Conservation (phyloP, 2,329 filamentous ascomycete species). For the Xylariomycetidae sp. region DNA sequence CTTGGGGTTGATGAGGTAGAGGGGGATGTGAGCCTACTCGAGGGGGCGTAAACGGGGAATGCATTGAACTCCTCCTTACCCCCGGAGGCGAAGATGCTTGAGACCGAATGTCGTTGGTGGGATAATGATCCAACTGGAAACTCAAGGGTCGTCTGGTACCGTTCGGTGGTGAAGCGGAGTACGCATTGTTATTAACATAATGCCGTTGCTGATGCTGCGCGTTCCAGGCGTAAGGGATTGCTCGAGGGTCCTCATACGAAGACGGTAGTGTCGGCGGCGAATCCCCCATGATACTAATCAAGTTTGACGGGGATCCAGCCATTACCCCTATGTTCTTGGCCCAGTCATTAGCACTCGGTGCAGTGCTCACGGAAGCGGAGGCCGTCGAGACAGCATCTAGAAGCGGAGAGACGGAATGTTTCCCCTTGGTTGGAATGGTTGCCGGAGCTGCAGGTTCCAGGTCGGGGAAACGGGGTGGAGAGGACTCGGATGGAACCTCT, state of each 20-base stretch:
- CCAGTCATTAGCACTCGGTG: conserved; percentile 30
- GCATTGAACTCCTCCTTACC: conserved; percentile 43
- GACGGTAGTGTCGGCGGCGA: conserved; percentile 33
- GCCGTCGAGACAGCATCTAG: conserved; percentile 27
- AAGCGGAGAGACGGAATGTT: conserved; percentile 20
- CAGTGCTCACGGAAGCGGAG: conserved; percentile 27
- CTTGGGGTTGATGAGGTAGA: conserved; percentile 59
- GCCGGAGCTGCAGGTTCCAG: conserved; percentile 24
- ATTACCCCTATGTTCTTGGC: conserved; percentile 23
- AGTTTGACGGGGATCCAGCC: conserved; percentile 28
- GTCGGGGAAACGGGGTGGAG: conserved; percentile 23
- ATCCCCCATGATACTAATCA: conserved; percentile 32
- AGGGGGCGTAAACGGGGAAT: conserved; percentile 41
- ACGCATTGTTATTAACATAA: conserved; percentile 22
- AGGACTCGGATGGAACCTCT: conserved; percentile 20
- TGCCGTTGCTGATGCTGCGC: conserved; percentile 31
- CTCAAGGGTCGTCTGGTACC: conserved; percentile 33
- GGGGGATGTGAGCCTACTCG: conserved; percentile 42
- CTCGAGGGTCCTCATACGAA: conserved; percentile 28
- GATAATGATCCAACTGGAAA: conserved; percentile 36
- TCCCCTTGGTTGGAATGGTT: conserved; percentile 24
- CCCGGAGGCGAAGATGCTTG: conserved; percentile 34
- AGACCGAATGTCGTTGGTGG: conserved; percentile 32
- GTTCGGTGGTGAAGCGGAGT: conserved; percentile 27
- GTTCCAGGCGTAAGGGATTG: conserved; percentile 29